These are phyloP conservation scores for Colletotrichum filicis DNA, from an alignment of 2,329 filamentous ascomycete genomes.

Conservation along the genomic window DNA sequence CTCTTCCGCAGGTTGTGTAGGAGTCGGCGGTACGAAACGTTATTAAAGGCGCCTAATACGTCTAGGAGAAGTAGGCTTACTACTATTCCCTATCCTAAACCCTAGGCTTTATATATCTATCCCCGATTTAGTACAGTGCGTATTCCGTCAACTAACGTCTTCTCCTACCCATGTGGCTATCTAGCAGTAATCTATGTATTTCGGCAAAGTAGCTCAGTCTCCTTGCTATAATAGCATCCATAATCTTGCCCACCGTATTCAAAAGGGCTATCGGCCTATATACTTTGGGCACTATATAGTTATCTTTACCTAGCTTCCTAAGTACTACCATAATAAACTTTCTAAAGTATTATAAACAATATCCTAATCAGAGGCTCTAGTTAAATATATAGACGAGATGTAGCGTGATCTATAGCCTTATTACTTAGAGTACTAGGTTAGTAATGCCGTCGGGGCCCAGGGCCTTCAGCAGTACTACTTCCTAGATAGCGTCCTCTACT, in stretches of 20 bases:
- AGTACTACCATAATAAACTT: no score
- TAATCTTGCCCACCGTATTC: slow-evolving; percentile 16
- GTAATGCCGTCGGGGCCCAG: slow-evolving; percentile 37
- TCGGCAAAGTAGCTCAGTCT: slow-evolving; percentile 25
- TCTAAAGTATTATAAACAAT: no score
- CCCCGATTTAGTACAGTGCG: slow-evolving; percentile 26
- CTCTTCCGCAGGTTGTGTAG: slow-evolving; percentile 35
- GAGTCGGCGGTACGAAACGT: slow-evolving; percentile 33
- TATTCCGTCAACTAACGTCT: slow-evolving; percentile 32
- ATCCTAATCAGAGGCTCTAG: no score
- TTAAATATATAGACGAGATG: slow-evolving; percentile 18
- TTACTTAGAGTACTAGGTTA: slow-evolving; percentile 35
- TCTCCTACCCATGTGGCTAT: slow-evolving; percentile 22
- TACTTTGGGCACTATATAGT: slow-evolving; percentile 36
- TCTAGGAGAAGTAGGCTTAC: slow-evolving; percentile 34
- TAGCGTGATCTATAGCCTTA: slow-evolving; percentile 32
- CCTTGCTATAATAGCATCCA: slow-evolving; percentile 32
- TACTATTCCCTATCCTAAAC: slow-evolving; percentile 11
- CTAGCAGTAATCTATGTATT: slow-evolving; percentile 15
- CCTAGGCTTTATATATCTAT: slow-evolving; percentile 34
- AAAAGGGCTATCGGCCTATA: slow-evolving; percentile 38
- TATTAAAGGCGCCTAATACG: slow-evolving; percentile 34
- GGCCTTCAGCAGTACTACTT: slow-evolving; percentile 37
- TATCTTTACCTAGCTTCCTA: slow-evolving; percentile 21
- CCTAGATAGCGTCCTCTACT: slow-evolving; percentile 9